Evolutionary conservation across 1,284 basidiomycete genomes (phyloP).

Genomic region (Puccinia horiana): DNA sequence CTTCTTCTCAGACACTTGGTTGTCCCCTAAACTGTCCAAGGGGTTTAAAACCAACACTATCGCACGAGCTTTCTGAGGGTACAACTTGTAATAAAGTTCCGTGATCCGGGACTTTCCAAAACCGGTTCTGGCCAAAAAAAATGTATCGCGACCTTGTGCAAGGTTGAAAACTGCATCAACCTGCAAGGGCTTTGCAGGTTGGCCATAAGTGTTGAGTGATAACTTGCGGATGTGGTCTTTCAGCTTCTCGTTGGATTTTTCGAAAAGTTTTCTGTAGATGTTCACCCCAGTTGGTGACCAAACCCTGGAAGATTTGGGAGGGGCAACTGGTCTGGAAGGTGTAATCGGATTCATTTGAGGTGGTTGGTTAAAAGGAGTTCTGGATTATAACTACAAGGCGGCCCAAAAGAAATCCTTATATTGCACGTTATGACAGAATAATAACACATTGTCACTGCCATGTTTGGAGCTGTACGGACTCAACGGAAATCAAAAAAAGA

Average conservation of each 20-base stretch:
- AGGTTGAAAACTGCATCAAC: background rate
- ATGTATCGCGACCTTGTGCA: background rate
- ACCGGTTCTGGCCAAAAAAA: background rate
- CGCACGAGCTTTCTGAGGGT: background rate
- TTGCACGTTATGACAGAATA: no score
- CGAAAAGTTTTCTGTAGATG: background rate
- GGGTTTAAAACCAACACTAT: constrained; percentile 5
- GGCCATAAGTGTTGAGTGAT: background rate
- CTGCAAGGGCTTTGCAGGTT: background rate
- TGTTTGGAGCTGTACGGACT: no score
- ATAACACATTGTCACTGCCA: no score
- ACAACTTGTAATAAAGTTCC: background rate
- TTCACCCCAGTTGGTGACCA: background rate
- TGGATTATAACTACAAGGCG: no score
- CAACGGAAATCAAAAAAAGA: no score
- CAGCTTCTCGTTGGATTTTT: background rate
- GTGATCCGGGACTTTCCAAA: constrained; percentile 6
- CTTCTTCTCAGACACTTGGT: background rate
- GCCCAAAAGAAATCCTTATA: no score
- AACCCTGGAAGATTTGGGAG: background rate
- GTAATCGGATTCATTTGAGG: no score
- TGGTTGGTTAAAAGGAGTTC: no score
- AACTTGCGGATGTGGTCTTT: background rate
- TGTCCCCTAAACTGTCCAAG: constrained; percentile 3
- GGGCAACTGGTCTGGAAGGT: background rate